Conservation (phyloP, 2,329 filamentous ascomycete species). For the Cryphonectria parasitica region DNA sequence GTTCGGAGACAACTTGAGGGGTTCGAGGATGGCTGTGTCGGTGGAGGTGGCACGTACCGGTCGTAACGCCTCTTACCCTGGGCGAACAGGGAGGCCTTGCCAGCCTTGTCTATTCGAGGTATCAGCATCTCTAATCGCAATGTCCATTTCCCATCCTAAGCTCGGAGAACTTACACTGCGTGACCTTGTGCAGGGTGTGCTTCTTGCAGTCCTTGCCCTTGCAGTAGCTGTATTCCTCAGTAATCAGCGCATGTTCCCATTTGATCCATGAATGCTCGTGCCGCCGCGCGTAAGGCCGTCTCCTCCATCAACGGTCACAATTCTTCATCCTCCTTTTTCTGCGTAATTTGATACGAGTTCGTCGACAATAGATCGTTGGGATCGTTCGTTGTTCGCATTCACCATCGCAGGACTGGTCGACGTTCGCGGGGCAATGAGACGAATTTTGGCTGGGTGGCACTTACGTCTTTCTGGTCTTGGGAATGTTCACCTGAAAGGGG, state of each 20-base stretch:
- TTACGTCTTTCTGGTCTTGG: slow-evolving; percentile 95
- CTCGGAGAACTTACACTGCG: slow-evolving; percentile 57
- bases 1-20: neutral
- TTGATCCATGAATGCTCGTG: slow-evolving; percentile 12
- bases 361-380: neutral
- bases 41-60: slow-evolving; percentile 47
- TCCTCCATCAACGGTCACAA: slow-evolving; percentile 49
- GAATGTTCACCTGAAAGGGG: slow-evolving; percentile 82
- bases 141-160: neutral
- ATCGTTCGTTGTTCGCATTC: neutral
- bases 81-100: slow-evolving; percentile 44
- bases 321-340: neutral
- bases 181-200: slow-evolving; percentile 80
- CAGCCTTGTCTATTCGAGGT: slow-evolving; percentile 64
- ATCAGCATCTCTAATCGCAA: slow-evolving; percentile 15
- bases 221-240: slow-evolving; percentile 60
- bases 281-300: slow-evolving; percentile 30
- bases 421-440: slow-evolving; percentile 41
- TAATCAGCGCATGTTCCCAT: slow-evolving; percentile 21
- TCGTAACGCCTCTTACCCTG: slow-evolving; percentile 99
- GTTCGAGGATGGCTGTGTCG: neutral
- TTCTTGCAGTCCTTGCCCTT: slow-evolving; percentile 83
- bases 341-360: neutral
- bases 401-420: slow-evolving; percentile 10
- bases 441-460: slow-evolving; percentile 58